Evolutionary conservation across 2,329 filamentous ascomycete species (phyloP), one percentile per base, ranked within the genome.

Genomic region (Tolypocladium tropicale): DNA sequence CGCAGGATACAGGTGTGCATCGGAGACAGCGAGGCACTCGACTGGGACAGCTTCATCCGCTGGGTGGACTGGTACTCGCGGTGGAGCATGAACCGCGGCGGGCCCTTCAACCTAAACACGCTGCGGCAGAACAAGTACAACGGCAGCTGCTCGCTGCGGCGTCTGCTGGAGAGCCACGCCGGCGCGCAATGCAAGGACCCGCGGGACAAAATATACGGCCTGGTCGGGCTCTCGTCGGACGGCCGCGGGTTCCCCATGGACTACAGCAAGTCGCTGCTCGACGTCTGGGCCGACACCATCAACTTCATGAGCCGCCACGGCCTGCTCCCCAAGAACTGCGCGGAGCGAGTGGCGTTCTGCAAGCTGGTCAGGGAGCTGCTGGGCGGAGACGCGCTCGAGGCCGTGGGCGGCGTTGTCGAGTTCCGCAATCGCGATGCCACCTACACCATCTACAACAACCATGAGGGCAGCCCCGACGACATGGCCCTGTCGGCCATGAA

Each of bases 201-300:
- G n/a, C 55, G 60, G 23, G 64, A 65, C 55, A 65, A 65, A 41
- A 60, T 65, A 12, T 65, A 65, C 56, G 64, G 63, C 30, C 57
- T 63, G 11, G 58, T 65, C 2, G 62, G 63, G 2, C 58, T 65
- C 32, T 58, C 58, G 21, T 60, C 59, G 5, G 59, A 61, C 49
- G 58, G 55, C 21, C 54, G 56, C 1, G 50, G 56, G 9, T 60
- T 60, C 50, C 58, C 59, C n/a, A 57, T 61, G 53, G 63, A 65
- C 56, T 65, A 65, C 59, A 32, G 54, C 41, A 64, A 63, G 49
- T 60, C 61, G 14, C 52, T 64, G 28, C 33, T 63, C 12, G 58
- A 62, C 7, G 63, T 65, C n/a, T 65, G 63, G 57, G 60, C 55
- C 2, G 64, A 65, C 57, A 60, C 56, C 16, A 53, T 61, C 51